Percentiles rank a stretch among this genome's conserved stretches.
phyloP scores from a whole-genome alignment of 345 rosid species.

The Corchorus capsularis region DNA sequence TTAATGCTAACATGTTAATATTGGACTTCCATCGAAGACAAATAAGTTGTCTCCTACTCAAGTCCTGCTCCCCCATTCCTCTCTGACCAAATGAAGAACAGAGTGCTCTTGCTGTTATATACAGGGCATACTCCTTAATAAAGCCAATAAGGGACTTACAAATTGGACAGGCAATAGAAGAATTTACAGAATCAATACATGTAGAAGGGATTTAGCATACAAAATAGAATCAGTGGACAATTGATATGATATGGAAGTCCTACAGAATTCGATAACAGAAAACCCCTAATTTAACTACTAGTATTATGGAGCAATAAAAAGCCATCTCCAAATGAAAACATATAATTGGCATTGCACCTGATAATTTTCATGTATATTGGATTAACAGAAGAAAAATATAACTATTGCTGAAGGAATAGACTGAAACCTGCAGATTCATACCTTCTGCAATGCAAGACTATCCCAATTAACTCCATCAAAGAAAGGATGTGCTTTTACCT shows the following conservation, averaged over 20 bases:
- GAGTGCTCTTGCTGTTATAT: not conserved
- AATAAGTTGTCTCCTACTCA: not conserved
- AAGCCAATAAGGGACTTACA: not conserved
- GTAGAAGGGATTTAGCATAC: not conserved
- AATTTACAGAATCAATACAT: not conserved
- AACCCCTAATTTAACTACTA: not conserved
- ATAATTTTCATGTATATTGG: not conserved
- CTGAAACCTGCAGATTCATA: constrained; percentile 20
- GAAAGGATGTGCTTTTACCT: constrained; percentile 74
- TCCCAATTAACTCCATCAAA: constrained; percentile 78
- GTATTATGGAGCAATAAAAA: not conserved
- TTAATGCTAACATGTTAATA: constrained; percentile 5
- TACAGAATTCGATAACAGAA: not conserved
- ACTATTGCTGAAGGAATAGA: not conserved
- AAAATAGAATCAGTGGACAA: not conserved
- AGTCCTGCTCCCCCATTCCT: not conserved
- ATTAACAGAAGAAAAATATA: not conserved
- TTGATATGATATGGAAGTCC: not conserved
- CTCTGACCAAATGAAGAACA: not conserved
- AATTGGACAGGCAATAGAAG: not conserved
- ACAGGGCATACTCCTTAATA: not conserved
- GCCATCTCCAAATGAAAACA: not conserved
- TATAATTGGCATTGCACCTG: not conserved
- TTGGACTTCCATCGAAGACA: not conserved
- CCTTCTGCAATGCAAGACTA: constrained; percentile 70